Conservation (phyloP, 2,329 filamentous ascomycete genomes). For the Diplodia sapinea region DNA sequence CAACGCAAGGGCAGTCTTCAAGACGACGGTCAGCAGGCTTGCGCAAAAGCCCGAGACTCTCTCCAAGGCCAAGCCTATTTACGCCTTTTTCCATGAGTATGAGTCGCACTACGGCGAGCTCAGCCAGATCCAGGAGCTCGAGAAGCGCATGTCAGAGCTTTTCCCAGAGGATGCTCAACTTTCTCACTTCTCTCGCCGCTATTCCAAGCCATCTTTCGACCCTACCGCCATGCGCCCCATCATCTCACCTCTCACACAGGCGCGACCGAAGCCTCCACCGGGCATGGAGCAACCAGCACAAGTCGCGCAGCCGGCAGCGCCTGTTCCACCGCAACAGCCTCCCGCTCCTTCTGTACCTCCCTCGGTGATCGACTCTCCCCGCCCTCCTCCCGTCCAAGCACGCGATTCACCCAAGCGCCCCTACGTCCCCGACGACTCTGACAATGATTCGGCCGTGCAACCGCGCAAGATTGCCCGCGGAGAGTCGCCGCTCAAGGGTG, state of each 20-base stretch:
- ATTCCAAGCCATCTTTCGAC: constrained; percentile 72
- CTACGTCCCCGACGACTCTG: constrained; percentile 67
- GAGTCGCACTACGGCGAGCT: constrained; percentile 94
- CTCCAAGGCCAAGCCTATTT: constrained; percentile 80
- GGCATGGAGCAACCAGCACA: constrained; percentile 23
- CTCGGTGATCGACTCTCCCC: constrained; percentile 31
- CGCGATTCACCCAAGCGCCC: constrained; percentile 55
- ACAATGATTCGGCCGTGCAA: constrained; percentile 63
- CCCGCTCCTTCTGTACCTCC: constrained; percentile 17
- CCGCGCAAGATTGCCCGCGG: constrained; percentile 86
- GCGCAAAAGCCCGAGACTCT: constrained; percentile 76
- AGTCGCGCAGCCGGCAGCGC: not conserved
- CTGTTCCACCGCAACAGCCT: constrained; percentile 5
- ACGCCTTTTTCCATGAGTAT: constrained; percentile 91
- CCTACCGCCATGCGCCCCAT: constrained; percentile 81
- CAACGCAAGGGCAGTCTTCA: constrained; percentile 94
- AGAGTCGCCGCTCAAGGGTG: constrained; percentile 92
- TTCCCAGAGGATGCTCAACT: constrained; percentile 86
- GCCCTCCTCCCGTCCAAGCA: constrained; percentile 29
- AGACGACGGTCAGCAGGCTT: constrained; percentile 86
- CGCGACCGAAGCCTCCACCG: constrained; percentile 54
- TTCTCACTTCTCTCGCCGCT: constrained; percentile 76
- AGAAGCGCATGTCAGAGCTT: constrained; percentile 90
- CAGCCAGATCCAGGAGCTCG: constrained; percentile 85
- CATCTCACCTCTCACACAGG: constrained; percentile 79